Conservation (phyloP, 1,284 basidiomycete species). For the Hymenochaete sp. region DNA sequence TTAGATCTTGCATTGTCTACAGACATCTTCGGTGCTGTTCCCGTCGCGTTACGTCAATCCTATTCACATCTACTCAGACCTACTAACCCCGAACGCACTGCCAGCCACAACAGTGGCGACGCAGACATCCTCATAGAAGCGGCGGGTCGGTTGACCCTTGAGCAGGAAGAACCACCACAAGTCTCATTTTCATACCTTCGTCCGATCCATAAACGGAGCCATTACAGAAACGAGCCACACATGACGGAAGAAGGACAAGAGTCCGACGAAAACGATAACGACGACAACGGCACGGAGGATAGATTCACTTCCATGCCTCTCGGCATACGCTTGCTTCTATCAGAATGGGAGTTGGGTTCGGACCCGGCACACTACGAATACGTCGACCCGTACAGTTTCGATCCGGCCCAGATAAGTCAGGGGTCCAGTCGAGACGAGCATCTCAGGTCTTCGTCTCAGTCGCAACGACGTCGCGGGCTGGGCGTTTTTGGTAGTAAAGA, state of each 20-base stretch:
- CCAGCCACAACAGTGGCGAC: slow-evolving; percentile 19
- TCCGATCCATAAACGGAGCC: slow-evolving; percentile 5
- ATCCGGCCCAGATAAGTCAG: too few relatives aligned
- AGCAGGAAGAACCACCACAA: slow-evolving; percentile 13
- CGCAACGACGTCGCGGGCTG: slow-evolving; percentile 2
- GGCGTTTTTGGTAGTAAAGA: not conserved
- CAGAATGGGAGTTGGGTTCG: slow-evolving; percentile 54
- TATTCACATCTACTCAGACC: too few relatives aligned
- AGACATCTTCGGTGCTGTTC: slow-evolving; percentile 44
- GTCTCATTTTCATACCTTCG: slow-evolving; percentile 14
- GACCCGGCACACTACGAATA: slow-evolving; percentile 45
- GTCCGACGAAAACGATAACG: slow-evolving; percentile 15
- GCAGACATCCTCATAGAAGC: slow-evolving; percentile 8
- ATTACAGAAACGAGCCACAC: slow-evolving; percentile 11
- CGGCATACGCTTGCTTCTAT: slow-evolving; percentile 53
- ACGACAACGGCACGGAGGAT: slow-evolving; percentile 1
- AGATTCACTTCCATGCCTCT: slow-evolving; percentile 30
- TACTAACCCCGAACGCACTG: slow-evolving; percentile 22
- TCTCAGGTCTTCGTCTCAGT: not conserved
- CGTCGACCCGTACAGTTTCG: slow-evolving; percentile 42
- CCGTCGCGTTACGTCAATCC: slow-evolving; percentile 31
- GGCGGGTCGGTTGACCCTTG: slow-evolving; percentile 8
- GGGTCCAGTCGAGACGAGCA: too few relatives aligned
- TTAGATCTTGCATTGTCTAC: slow-evolving; percentile 54
- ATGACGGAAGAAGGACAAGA: slow-evolving; percentile 14